These are phyloP conservation scores for Aspergillus tamarii DNA, from an alignment of 2,329 filamentous ascomycete genomes.

Conservation along the genomic window DNA sequence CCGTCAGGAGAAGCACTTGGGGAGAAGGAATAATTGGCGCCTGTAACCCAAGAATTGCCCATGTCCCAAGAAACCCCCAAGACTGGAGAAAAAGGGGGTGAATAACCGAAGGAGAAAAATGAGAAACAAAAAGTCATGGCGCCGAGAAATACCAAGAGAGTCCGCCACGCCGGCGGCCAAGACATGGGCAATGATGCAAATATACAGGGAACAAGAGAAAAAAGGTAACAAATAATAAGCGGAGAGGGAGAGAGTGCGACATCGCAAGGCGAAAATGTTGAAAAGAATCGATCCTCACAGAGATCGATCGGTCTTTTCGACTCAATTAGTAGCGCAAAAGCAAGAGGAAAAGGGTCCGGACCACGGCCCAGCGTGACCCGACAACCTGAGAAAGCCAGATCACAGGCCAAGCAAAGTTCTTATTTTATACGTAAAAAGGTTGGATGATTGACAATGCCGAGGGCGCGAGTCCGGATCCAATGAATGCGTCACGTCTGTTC, in stretches of 20 bases:
- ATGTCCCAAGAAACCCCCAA: conserved; percentile 10
- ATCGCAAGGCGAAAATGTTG: not conserved
- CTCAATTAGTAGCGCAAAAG: conserved; percentile 2
- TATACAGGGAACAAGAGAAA: conserved; percentile 29
- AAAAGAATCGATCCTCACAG: conserved; percentile 1
- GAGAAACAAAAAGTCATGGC: conserved; percentile 29
- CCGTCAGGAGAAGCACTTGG: conserved; percentile 5
- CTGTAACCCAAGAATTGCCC: conserved; percentile 7
- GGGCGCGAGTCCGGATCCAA: conserved; percentile 10
- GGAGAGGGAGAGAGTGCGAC: conserved; percentile 26
- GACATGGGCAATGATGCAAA: conserved; percentile 35
- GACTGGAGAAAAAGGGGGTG: conserved; percentile 9
- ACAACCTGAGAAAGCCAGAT: conserved; percentile 18
- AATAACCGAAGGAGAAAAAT: conserved; percentile 15
- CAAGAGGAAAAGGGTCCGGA: conserved; percentile 19
- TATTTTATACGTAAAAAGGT: conserved; percentile 16
- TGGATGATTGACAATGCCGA: conserved; percentile 16
- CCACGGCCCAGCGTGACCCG: conserved; percentile 29
- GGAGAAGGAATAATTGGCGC: conserved; percentile 7
- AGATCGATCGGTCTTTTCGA: not conserved
- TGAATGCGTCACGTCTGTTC: not conserved
- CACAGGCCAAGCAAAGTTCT: conserved; percentile 21
- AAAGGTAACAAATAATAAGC: conserved; percentile 18
- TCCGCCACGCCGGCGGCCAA: conserved; percentile 30
- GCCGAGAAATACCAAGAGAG: conserved; percentile 38